A percentile compares a stretch with the other conserved stretches of the same genome.
These are phyloP conservation scores for Aspergillus felis DNA, from an alignment of 2,329 filamentous ascomycete genomes.

Conservation along the genomic window DNA sequence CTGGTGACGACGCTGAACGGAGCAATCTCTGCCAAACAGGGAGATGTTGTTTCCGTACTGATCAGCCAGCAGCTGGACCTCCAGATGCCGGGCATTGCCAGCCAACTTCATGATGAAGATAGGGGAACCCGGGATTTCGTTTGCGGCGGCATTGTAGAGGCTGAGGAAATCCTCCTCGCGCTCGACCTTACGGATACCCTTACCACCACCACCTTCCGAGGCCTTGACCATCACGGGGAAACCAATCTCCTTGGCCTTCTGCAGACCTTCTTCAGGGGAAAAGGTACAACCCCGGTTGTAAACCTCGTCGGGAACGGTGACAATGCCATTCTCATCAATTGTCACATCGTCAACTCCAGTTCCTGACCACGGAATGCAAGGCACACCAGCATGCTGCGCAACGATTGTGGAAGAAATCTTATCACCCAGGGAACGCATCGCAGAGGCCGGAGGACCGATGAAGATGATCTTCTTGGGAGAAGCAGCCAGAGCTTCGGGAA, in stretches of 20 bases:
- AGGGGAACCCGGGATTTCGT: conserved; percentile 95
- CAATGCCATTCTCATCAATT: conserved; percentile 77
- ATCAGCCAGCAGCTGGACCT: conserved; percentile 95
- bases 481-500: conserved; percentile 91
- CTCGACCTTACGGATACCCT: conserved; percentile 95
- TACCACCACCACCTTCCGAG: conserved; percentile 98
- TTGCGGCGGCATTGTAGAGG: conserved; percentile 92
- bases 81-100: conserved; percentile 91
- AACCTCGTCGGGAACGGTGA: conserved; percentile 80
- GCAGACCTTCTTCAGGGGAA: conserved; percentile 83
- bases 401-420: conserved; percentile 99
- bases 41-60: conserved; percentile 99
- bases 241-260: conserved; percentile 82
- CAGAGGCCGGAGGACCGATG: conserved; percentile 94
- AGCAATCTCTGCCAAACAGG: conserved; percentile 96
- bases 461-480: conserved; percentile 99
- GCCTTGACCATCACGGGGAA: conserved; percentile 99
- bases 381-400: conserved; percentile 91
- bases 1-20: conserved; percentile 95
- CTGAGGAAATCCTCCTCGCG: conserved; percentile 77
- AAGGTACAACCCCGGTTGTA: conserved; percentile 90
- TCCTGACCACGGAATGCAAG: conserved; percentile 99
- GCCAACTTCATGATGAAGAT: conserved; percentile 99
- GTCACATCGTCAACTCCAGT: conserved; percentile 79
- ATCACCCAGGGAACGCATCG: conserved; percentile 98